Conservation (phyloP, 371 early-diverging fungal species). For the Rhizopus sp. region DNA sequence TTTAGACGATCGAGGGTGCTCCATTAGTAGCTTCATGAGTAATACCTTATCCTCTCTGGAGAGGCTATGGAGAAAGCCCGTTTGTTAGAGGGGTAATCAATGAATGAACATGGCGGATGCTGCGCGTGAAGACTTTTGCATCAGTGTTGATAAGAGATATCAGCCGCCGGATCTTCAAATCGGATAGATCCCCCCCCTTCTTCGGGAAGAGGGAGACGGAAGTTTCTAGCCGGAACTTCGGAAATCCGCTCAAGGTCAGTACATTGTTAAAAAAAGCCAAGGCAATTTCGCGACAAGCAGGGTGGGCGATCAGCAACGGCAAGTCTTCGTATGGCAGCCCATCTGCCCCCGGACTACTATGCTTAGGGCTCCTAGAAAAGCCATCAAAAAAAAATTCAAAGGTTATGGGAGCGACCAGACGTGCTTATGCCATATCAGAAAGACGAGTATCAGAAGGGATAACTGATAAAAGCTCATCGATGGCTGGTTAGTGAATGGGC, state of each 20-base stretch:
- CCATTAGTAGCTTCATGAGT: slow-evolving; percentile 6
- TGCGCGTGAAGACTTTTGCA: slow-evolving; percentile 14
- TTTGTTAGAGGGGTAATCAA: slow-evolving; percentile 8
- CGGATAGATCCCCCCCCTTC: slow-evolving; percentile 1
- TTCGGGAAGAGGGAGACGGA: slow-evolving; percentile 3
- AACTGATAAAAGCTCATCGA: not conserved
- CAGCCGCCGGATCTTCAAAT: slow-evolving; percentile 11
- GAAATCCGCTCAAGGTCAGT: not conserved
- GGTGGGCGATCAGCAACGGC: slow-evolving; percentile 10
- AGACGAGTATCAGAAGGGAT: not conserved
- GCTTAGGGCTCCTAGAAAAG: slow-evolving; percentile 10
- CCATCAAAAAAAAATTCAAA: not conserved
- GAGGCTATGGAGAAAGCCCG: slow-evolving; percentile 13
- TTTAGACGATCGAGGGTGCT: not conserved
- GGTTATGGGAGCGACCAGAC: slow-evolving; percentile 1
- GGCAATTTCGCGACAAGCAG: not conserved
- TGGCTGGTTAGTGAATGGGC: not conserved
- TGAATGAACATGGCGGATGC: not conserved
- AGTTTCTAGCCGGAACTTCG: not conserved
- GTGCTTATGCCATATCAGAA: not conserved
- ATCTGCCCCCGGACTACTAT: slow-evolving; percentile 19
- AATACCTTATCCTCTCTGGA: slow-evolving; percentile 11
- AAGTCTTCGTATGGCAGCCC: slow-evolving; percentile 17
- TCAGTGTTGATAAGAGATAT: slow-evolving; percentile 10
- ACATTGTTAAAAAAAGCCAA: slow-evolving; percentile 5